Base-by-base conservation (phyloP, 257 asterid genomes). In the Solanum commersonii region DNA sequence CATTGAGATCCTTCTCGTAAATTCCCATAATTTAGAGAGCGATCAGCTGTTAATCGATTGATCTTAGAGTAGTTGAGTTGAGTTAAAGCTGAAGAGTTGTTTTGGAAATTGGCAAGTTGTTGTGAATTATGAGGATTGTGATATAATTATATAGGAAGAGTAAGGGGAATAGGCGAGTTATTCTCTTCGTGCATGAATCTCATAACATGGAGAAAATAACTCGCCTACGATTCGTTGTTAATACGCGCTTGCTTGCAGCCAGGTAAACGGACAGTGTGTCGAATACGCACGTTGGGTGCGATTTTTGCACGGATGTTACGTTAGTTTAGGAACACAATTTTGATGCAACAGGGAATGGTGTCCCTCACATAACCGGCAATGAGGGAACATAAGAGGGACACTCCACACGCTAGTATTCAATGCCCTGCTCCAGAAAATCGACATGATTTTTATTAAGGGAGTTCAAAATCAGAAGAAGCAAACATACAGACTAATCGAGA, bases 1-100 rank as follows among this genome's bases (percentile, higher is more conserved):
- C 79, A 72, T 95, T 95, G 76, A 94, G 88, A 72, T 49, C 98
- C 52, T 73, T 88, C 60, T 89, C 92, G 74, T 84, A 93, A 29
- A 44, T 90, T 70, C 33, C 65, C 85, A 83, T 83, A 4, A 46
- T 20, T 16, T 46, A 10, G 70, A 15, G 46, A 9, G 25, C 82
- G 29, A 1, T 73, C 27, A 9, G 29, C 18, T 34, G 49, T 73
- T 22, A 20, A 73, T 38, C 2, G 16, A 73, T 73, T 73, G 27
- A 20, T 52, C 22, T 40, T 40, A 40, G 44, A 40, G 44, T 40
- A 40, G 44, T 40, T 40, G 44, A 40, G 44, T 38, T 38, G 44
- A 38, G 44, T 38, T 38, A 38, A 38, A 40, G 44, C 12, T 44
- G 5, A 44, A 4, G 15, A 44, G 42, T 25, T 40, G 46, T 25